These are phyloP conservation scores for Penicillium riverlandense DNA, from an alignment of 495 filamentous ascomycete species.

Conservation along the genomic window DNA sequence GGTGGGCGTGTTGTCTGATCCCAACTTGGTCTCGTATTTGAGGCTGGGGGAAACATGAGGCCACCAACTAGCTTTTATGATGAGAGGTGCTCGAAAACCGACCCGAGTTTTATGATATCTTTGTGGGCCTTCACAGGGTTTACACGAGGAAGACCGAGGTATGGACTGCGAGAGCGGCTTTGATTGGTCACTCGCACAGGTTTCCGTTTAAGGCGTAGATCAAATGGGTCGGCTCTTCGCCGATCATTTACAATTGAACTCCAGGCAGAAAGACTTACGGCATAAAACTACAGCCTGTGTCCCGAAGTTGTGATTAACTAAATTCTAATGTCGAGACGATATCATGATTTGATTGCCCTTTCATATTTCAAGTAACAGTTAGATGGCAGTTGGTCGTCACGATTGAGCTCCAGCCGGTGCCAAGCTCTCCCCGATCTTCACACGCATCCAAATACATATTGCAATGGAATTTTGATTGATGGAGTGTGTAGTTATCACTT, in stretches of 20 bases:
- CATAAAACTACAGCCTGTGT: not conserved
- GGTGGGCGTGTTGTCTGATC: not conserved
- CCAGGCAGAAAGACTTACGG: not conserved
- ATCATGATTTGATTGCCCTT: too few relatives aligned
- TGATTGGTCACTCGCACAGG: conserved; percentile 1
- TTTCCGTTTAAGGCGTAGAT: not conserved
- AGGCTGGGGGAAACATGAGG: not conserved
- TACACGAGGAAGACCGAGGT: not conserved
- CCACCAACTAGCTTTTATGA: not conserved
- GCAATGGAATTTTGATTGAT: too few relatives aligned
- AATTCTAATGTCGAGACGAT: too few relatives aligned
- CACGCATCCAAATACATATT: too few relatives aligned
- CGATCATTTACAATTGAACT: not conserved
- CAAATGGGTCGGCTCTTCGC: not conserved
- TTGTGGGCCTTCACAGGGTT: not conserved
- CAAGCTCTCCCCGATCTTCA: too few relatives aligned
- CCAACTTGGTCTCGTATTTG: not conserved
- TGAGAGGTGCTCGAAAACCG: not conserved
- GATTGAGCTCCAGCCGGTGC: too few relatives aligned
- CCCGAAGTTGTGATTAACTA: not conserved
- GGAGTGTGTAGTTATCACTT: too few relatives aligned
- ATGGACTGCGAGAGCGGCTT: not conserved
- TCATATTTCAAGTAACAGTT: too few relatives aligned
- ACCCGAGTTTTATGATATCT: not conserved
- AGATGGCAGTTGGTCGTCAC: too few relatives aligned